A percentile compares a stretch with the other conserved stretches of the same genome.
phyloP scores from a whole-genome alignment of 257 asterid species.

The Capsicum rhomboideum region DNA sequence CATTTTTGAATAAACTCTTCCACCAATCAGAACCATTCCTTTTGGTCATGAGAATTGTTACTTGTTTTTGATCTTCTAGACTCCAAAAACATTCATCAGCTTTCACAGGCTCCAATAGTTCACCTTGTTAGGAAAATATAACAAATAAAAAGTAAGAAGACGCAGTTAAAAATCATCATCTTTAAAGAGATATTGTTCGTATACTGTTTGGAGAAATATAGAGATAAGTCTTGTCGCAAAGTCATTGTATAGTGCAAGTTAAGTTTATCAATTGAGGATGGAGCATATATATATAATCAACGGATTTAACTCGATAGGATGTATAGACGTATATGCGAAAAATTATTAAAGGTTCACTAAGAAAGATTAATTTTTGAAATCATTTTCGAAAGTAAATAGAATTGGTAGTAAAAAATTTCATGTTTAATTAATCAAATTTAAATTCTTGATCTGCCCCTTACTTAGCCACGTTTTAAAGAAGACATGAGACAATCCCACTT shows the following conservation, averaged over 20 bases:
- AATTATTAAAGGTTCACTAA: not conserved
- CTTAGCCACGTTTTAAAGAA: not conserved
- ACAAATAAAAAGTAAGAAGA: not conserved
- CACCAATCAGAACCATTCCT: slow-evolving; percentile 90
- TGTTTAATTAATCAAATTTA: not conserved
- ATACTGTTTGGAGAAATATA: not conserved
- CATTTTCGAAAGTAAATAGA: not conserved
- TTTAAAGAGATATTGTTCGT: not conserved
- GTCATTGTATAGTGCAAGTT: not conserved
- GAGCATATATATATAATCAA: not conserved
- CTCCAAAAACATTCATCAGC: slow-evolving; percentile 88
- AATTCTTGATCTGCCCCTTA: not conserved
- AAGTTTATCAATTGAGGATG: not conserved
- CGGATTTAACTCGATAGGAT: not conserved
- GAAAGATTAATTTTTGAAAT: not conserved
- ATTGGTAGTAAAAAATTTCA: not conserved
- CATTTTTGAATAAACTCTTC: slow-evolving; percentile 76
- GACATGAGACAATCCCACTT: too few relatives aligned
- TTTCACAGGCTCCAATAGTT: slow-evolving; percentile 49
- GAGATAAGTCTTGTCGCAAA: not conserved
- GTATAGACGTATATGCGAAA: not conserved
- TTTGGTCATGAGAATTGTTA: slow-evolving; percentile 66
- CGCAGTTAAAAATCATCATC: not conserved
- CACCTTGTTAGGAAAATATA: slow-evolving; percentile 17
- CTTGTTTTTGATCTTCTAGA: slow-evolving; percentile 68